phyloP scores from a whole-genome alignment of 768 basidiomycete genomes.

The Lactarius deliciosus region DNA sequence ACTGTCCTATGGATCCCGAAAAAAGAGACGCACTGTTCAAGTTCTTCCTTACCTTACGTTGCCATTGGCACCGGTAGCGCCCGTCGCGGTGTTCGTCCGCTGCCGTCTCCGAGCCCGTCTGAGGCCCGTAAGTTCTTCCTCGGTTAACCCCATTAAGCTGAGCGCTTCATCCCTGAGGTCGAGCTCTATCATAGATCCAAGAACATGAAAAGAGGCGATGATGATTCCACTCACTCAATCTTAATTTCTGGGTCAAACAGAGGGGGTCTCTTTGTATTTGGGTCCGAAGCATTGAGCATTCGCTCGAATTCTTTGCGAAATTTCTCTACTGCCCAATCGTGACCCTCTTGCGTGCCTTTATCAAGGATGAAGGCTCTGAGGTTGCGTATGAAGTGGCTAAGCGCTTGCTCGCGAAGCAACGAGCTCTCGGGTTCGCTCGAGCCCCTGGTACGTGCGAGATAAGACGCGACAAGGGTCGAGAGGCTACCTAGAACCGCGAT shows the following conservation, averaged over 20 bases:
- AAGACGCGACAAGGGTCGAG: conserved; percentile 65
- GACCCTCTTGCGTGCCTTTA: conserved; percentile 41
- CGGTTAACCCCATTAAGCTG: no score
- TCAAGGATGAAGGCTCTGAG: conserved; percentile 57
- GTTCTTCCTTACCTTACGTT: no score
- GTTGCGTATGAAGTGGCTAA: conserved; percentile 66
- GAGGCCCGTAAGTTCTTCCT: not conserved
- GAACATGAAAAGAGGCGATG: not conserved
- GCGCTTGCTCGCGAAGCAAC: conserved; percentile 52
- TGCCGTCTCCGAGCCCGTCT: no score
- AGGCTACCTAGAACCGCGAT: conserved; percentile 50
- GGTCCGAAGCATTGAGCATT: conserved; percentile 34
- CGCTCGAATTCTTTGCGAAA: conserved; percentile 47
- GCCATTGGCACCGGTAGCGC: no score
- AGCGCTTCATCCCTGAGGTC: not conserved
- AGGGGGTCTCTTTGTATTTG: not conserved
- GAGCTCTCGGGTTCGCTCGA: conserved; percentile 69
- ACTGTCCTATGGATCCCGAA: no score
- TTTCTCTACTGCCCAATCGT: conserved; percentile 38
- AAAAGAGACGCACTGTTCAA: no score
- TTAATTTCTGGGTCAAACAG: not conserved
- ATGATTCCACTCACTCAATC: not conserved
- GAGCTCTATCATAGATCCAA: not conserved
- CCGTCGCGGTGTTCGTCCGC: no score
- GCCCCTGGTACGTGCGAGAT: conserved; percentile 67